These are phyloP conservation scores for Dothistroma septosporum DNA, from an alignment of 2,329 filamentous ascomycete species.

Conservation along the genomic window DNA sequence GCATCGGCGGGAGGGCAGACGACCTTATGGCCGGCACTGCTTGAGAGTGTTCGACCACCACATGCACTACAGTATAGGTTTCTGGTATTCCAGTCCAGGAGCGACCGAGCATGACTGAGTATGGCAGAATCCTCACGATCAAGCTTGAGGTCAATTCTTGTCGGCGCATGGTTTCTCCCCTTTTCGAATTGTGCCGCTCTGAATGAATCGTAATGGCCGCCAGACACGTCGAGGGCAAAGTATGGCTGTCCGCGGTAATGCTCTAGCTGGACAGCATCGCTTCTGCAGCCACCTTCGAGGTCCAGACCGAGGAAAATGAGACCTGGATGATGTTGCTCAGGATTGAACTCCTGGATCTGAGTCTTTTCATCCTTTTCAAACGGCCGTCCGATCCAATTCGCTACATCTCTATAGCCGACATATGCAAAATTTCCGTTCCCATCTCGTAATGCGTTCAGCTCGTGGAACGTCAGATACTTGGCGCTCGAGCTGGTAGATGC, in stretches of 20 bases:
- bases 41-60: conserved; percentile 19
- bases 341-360: conserved; percentile 19
- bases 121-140: conserved; percentile 19
- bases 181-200: conserved; percentile 14
- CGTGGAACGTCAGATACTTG: conserved; percentile 20
- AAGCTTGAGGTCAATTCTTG: conserved; percentile 20
- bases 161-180: conserved; percentile 14
- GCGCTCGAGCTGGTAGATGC: conserved; percentile 21
- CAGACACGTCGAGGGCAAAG: conserved; percentile 22
- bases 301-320: conserved; percentile 23
- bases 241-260: conserved; percentile 20
- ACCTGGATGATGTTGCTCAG: conserved; percentile 17
- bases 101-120: conserved; percentile 21
- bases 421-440: conserved; percentile 15
- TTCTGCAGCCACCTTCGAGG: conserved; percentile 15
- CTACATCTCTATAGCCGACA: conserved; percentile 14
- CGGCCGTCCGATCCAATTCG: conserved; percentile 18
- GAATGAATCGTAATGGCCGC: conserved; percentile 17
- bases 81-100: conserved; percentile 22
- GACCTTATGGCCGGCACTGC: conserved; percentile 22
- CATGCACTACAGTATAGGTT: conserved; percentile 22
- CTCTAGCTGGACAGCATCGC: conserved; percentile 15
- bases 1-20: conserved; percentile 23
- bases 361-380: conserved; percentile 20
- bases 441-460: conserved; percentile 19